Conservation (phyloP, 1,139 yeast species). For the Scheffersomyces stambukii region DNA sequence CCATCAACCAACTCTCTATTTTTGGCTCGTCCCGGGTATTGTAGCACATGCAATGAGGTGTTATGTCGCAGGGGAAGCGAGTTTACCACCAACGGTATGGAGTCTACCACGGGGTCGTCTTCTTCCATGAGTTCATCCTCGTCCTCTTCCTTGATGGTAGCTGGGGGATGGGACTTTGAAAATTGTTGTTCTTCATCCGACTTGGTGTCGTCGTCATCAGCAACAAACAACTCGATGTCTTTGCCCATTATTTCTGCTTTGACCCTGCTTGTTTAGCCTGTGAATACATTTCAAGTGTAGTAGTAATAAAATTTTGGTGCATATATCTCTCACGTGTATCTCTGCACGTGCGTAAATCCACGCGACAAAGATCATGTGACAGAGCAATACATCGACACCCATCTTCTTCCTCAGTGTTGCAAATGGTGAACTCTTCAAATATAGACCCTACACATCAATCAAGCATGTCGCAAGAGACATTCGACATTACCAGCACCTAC, state of each 20-base stretch:
- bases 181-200: conserved; percentile 1
- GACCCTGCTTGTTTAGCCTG: too few relatives aligned
- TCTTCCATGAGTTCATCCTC: conserved; percentile 14
- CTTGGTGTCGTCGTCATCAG: conserved; percentile 9
- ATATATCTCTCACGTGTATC: too few relatives aligned
- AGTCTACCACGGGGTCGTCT: conserved; percentile 75
- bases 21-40: conserved; percentile 70
- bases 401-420: too few relatives aligned
- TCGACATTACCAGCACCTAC: conserved; percentile 80
- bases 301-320: too few relatives aligned
- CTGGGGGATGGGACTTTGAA: conserved; percentile 2
- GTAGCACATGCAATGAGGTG: conserved; percentile 40
- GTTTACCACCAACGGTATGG: conserved; percentile 59
- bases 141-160: conserved; percentile 9
- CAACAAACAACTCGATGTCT: conserved; percentile 8
- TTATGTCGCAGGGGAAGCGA: conserved; percentile 16
- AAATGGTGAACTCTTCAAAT: too few relatives aligned
- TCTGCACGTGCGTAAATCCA: too few relatives aligned
- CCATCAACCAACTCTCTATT: conserved; percentile 42
- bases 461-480: conserved; percentile 18
- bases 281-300: too few relatives aligned
- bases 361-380: too few relatives aligned
- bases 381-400: too few relatives aligned
- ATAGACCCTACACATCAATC: too few relatives aligned
- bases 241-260: too few relatives aligned